A percentile compares a stretch with the other conserved stretches of the same genome.
Conservation (phyloP, 768 basidiomycete species). For the Leccinum boreale region DNA sequence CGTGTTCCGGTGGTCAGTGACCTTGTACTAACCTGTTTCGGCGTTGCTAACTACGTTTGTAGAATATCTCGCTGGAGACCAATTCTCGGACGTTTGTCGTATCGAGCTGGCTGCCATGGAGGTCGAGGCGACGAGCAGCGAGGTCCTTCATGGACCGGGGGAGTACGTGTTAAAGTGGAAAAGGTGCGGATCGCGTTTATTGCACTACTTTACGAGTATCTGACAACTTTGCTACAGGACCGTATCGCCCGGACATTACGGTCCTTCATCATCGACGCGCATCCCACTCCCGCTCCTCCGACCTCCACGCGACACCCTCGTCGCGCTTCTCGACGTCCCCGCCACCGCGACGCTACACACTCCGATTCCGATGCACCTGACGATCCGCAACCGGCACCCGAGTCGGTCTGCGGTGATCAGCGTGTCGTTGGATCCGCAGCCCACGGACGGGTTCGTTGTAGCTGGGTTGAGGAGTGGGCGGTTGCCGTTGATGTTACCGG, state of each 20-base stretch:
- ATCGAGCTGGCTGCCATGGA: slow-evolving; percentile 45
- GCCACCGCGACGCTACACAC: slow-evolving; percentile 61
- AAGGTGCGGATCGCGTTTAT: slow-evolving; percentile 39
- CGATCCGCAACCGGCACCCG: slow-evolving; percentile 63
- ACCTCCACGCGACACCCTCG: slow-evolving; percentile 58
- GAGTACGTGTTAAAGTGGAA: slow-evolving; percentile 62
- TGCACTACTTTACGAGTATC: not conserved
- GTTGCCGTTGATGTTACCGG: slow-evolving; percentile 71
- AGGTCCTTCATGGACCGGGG: slow-evolving; percentile 48
- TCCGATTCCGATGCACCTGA: slow-evolving; percentile 52
- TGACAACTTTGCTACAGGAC: slow-evolving; percentile 36
- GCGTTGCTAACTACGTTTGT: slow-evolving; percentile 3
- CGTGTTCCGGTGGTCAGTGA: slow-evolving; percentile 46
- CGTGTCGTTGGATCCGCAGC: slow-evolving; percentile 69
- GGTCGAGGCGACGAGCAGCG: slow-evolving; percentile 32
- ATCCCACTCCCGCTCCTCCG: slow-evolving; percentile 60
- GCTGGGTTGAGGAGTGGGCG: slow-evolving; percentile 69
- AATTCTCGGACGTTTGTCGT: slow-evolving; percentile 54
- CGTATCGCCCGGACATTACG: slow-evolving; percentile 40
- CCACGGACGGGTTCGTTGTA: slow-evolving; percentile 73
- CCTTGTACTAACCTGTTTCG: not conserved
- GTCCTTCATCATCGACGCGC: slow-evolving; percentile 44
- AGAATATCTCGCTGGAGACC: slow-evolving; percentile 69
- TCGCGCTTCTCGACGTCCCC: slow-evolving; percentile 65
- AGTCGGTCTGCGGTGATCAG: slow-evolving; percentile 65